Evolutionary conservation across 139 green algal genomes (phyloP), one percentile per base, ranked within the genome.

Genomic region (Chlamydomonas eustigma): DNA sequence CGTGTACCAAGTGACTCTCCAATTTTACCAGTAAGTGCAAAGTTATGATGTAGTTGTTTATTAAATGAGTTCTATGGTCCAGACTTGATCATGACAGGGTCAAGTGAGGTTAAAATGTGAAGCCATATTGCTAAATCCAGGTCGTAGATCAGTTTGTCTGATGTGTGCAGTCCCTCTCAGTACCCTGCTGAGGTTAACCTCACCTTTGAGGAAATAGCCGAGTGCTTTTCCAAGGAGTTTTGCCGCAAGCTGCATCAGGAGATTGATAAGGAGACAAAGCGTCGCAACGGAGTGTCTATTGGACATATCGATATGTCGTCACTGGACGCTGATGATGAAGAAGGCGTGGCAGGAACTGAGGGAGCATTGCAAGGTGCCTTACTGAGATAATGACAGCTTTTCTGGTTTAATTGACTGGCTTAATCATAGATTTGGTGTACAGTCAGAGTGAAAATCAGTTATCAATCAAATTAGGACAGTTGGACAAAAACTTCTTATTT

Each of bases 151-250:
- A n/a, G n/a, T n/a, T n/a, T n/a, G n/a, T n/a, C n/a, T n/a, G n/a
- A n/a, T n/a, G 44, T 18, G 12, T 58, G 12, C 44, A 58, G 44
- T 18, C 52, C 52, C 0, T 6, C 38, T 0, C 75, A 84, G 67
- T 96, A 94, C 81, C 91, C 90, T 0, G n/a, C 68, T 0, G 88
- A 97, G 73, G 83, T 86, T 5, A 68, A 77, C 3, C 77, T 98
- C 38, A 80, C 36, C 1, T 97, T 93, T 51, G 58, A 80, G 28
- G 83, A 97, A 66, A 74, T 97, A 32, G 79, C 76, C 6, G 66
- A 44, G 3, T 73, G 74, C 35, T 93, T 97, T 58, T 38, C 39
- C 1, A 69, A 79, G 1, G 31, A 39, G 24, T 98, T 98, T 63
- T 79, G 88, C 38, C 74, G 82, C 34, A 71, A 76, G 69, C 82